These are phyloP conservation scores for Brettanomyces bruxellensis DNA, from an alignment of 805 yeast species.

Conservation along the genomic window DNA sequence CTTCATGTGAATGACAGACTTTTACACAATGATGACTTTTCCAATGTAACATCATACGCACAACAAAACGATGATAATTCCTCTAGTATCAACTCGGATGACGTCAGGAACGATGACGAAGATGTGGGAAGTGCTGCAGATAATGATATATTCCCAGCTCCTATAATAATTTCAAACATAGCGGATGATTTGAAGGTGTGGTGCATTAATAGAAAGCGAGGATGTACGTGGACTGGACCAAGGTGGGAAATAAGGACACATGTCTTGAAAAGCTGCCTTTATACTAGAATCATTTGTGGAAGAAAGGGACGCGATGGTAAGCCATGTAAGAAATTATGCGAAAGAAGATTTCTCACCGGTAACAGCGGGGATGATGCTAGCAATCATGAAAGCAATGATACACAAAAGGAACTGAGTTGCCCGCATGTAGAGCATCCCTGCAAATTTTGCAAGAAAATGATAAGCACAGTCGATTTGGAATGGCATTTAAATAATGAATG, in stretches of 20 bases:
- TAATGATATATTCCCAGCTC: constrained; percentile 38
- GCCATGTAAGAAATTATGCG: constrained; percentile 13
- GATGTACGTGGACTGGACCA: constrained; percentile 49
- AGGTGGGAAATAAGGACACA: constrained; percentile 53
- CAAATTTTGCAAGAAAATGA: constrained; percentile 24
- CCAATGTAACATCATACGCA: background rate
- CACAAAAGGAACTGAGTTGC: constrained; percentile 19
- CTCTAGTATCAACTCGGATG: constrained; percentile 5
- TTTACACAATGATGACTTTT: background rate
- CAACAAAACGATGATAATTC: background rate
- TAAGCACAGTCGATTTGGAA: constrained; percentile 24
- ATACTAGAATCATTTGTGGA: constrained; percentile 30
- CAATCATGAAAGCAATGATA: background rate
- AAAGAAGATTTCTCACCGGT: constrained; percentile 9
- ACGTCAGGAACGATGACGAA: constrained; percentile 1
- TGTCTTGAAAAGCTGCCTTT: constrained; percentile 30
- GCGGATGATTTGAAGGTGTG: constrained; percentile 50
- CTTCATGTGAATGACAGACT: constrained; percentile 13
- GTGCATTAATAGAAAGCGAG: constrained; percentile 44
- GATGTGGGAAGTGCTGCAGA: constrained; percentile 2
- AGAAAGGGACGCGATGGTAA: constrained; percentile 6
- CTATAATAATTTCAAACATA: constrained; percentile 48
- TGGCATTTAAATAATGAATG: constrained; percentile 33
- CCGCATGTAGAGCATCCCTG: constrained; percentile 32
- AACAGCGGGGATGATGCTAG: constrained; percentile 3